Conservation (phyloP, 169 alveolate genomes). For the Plasmodium berghei region DNA sequence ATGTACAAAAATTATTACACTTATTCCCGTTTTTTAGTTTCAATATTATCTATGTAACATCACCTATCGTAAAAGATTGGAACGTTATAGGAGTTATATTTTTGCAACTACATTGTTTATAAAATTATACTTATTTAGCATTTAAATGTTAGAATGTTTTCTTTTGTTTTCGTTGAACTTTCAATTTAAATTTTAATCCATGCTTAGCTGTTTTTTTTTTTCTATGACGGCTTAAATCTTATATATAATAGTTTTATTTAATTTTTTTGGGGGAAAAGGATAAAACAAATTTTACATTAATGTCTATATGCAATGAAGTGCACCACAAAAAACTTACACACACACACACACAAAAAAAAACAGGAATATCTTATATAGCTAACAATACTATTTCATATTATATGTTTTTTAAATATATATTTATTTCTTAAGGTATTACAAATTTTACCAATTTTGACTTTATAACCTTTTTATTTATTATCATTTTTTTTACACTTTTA, state of each 20-base stretch:
- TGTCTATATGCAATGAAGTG: constrained; percentile 38
- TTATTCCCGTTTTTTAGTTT: constrained; percentile 9
- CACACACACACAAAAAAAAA: constrained; percentile 13
- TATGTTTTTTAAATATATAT: not conserved
- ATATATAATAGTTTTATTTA: constrained; percentile 27
- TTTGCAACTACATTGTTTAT: not conserved
- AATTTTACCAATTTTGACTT: not conserved
- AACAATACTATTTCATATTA: not conserved
- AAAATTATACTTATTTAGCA: not conserved
- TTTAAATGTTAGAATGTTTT: constrained; percentile 7
- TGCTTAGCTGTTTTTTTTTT: constrained; percentile 10
- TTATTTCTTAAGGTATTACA: not conserved
- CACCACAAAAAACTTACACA: constrained; percentile 38
- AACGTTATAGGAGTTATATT: not conserved
- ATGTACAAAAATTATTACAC: constrained; percentile 33
- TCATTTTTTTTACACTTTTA: constrained; percentile 25
- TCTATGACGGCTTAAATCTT: constrained; percentile 18
- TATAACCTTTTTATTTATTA: constrained; percentile 10
- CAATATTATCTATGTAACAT: not conserved
- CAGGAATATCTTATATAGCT: not conserved
- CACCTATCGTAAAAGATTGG: no score
- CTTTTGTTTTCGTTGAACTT: constrained; percentile 1
- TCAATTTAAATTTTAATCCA: no score
- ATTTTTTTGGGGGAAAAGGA: constrained; percentile 1
- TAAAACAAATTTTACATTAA: constrained; percentile 16